A percentile compares a stretch with the other conserved stretches of the same genome.
Conservation (phyloP, 2,329 filamentous ascomycete genomes). For the Colletotrichum navitas region DNA sequence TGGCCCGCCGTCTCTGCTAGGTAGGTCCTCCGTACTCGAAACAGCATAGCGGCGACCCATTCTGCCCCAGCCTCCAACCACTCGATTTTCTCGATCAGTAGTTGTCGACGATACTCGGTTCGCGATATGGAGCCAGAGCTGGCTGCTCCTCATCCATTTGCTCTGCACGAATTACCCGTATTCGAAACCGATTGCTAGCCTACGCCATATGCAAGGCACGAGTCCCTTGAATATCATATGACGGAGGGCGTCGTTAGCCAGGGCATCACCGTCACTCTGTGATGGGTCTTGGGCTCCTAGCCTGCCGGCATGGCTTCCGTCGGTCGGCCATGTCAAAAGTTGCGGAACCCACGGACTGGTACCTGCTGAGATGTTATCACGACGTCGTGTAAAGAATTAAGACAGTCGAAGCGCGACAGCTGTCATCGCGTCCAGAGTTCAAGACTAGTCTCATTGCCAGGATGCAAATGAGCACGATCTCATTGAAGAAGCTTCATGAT, state of each 20-base stretch:
- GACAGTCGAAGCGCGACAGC: not conserved
- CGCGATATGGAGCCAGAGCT: constrained; percentile 12
- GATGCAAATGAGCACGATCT: constrained; percentile 18
- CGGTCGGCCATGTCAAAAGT: constrained; percentile 19
- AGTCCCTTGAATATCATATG: not conserved
- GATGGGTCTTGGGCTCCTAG: constrained; percentile 14
- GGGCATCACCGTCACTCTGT: constrained; percentile 25
- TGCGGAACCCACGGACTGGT: constrained; percentile 27
- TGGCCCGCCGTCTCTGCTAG: constrained; percentile 6
- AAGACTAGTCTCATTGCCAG: not conserved
- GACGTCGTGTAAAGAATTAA: not conserved
- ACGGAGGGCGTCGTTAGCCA: constrained; percentile 10
- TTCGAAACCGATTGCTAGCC: not conserved
- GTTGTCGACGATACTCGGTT: not conserved
- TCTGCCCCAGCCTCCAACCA: constrained; percentile 29
- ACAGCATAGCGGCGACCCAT: constrained; percentile 21
- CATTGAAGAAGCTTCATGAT: constrained; percentile 19
- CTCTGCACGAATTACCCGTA: constrained; percentile 14
- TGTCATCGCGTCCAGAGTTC: constrained; percentile 7
- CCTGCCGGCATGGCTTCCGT: constrained; percentile 16
- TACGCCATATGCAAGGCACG: constrained; percentile 26
- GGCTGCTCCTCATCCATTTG: not conserved
- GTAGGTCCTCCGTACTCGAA: not conserved
- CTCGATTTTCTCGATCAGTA: constrained; percentile 25
- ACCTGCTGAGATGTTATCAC: constrained; percentile 8